phyloP scores from a whole-genome alignment of 805 yeast species.

The Yamadazyma insecticola region DNA sequence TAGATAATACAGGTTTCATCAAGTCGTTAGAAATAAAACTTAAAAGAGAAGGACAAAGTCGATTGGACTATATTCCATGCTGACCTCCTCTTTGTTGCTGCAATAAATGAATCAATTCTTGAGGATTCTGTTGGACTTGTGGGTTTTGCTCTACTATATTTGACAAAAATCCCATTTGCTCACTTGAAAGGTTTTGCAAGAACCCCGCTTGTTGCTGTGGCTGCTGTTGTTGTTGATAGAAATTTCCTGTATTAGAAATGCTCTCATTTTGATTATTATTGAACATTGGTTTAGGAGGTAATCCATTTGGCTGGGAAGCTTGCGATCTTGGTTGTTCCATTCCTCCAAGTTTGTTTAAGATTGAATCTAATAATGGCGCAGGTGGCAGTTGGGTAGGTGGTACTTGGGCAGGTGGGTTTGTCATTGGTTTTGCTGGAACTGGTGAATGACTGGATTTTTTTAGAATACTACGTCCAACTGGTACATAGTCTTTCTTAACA shows the following conservation, averaged over 20 bases:
- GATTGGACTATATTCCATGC: too few relatives aligned
- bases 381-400: neutral
- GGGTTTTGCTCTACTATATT: conserved; percentile 14
- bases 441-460: conserved; percentile 6
- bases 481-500: conserved; percentile 32
- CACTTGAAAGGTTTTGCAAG: too few relatives aligned
- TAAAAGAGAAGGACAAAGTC: too few relatives aligned
- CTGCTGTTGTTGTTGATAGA: conserved; percentile 1
- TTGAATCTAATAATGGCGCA: conserved; percentile 16
- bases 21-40: too few relatives aligned
- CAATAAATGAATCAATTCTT: conserved; percentile 8
- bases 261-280: too few relatives aligned
- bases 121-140: conserved; percentile 11
- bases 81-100: conserved; percentile 7
- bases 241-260: too few relatives aligned
- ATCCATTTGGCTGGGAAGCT: neutral
- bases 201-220: neutral
- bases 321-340: neutral
- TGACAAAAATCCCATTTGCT: conserved; percentile 10
- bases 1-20: too few relatives aligned
- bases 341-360: conserved; percentile 22
- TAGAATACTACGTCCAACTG: conserved; percentile 9
- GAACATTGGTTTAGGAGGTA: neutral
- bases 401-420: conserved; percentile 1
- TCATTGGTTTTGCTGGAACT: neutral